Conservation (phyloP, 257 asterid genomes). For the Fraxinus excelsior region DNA sequence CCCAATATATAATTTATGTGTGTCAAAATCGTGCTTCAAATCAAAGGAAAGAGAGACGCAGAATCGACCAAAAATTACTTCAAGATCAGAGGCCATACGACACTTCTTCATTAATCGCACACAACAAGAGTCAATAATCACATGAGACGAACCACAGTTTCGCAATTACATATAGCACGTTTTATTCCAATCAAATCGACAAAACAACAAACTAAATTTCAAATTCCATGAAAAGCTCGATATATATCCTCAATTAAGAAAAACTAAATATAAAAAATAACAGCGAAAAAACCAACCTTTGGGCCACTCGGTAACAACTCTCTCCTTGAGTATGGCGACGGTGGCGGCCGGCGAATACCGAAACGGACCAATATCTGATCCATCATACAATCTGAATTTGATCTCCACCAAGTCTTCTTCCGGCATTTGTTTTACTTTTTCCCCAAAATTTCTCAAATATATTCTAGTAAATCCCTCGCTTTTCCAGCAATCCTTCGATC, state of each 20-base stretch:
- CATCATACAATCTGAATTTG: constrained; percentile 57
- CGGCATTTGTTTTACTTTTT: neutral
- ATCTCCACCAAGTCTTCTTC: constrained; percentile 44
- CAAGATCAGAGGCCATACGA: too few relatives aligned
- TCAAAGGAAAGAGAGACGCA: neutral
- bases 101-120: neutral
- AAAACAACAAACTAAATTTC: neutral
- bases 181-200: neutral
- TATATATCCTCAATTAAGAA: neutral
- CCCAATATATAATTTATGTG: neutral
- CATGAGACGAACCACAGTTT: neutral
- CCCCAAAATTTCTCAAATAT: neutral
- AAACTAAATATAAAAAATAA: neutral
- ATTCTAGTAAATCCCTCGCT: neutral
- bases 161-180: neutral
- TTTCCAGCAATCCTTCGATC: neutral
- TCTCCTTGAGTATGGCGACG: constrained; percentile 50
- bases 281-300: neutral
- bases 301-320: constrained; percentile 27
- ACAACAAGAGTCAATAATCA: neutral
- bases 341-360: constrained; percentile 56
- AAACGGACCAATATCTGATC: constrained; percentile 62
- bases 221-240: neutral
- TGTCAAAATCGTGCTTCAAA: neutral
- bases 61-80: neutral